phyloP scores from a whole-genome alignment of 495 filamentous ascomycete species.

The Aeminium ludgeri region DNA sequence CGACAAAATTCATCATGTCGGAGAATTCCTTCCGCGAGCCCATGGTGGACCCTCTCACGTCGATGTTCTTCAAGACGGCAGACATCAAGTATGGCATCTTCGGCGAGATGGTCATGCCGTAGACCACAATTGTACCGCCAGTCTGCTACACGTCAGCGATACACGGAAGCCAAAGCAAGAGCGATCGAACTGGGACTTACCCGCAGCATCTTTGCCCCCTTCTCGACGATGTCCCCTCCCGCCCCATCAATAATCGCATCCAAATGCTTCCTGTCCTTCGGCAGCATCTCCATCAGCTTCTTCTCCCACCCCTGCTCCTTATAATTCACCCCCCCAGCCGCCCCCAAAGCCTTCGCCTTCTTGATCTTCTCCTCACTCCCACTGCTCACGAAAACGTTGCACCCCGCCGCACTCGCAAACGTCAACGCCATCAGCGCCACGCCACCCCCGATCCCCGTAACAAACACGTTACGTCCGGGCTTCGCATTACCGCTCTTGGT shows the following conservation, averaged over 20 bases:
- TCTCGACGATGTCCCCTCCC: slow-evolving; percentile 25
- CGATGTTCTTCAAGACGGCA: slow-evolving; percentile 28
- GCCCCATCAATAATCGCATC: slow-evolving; percentile 30
- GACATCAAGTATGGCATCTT: slow-evolving; percentile 26
- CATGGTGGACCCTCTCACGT: slow-evolving; percentile 29
- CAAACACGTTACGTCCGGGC: slow-evolving; percentile 24
- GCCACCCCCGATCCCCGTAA: slow-evolving; percentile 30
- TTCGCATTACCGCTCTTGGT: slow-evolving; percentile 33
- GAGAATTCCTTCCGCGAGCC: slow-evolving; percentile 30
- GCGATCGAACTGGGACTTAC: slow-evolving; percentile 8
- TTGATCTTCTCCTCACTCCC: slow-evolving; percentile 26
- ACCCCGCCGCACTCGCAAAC: slow-evolving; percentile 22
- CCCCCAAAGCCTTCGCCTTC: slow-evolving; percentile 26
- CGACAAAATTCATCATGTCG: slow-evolving; percentile 28
- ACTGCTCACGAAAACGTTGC: slow-evolving; percentile 26
- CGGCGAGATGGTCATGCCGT: slow-evolving; percentile 27
- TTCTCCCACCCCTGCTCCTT: slow-evolving; percentile 30
- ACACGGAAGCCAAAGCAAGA: background rate
- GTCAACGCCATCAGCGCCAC: slow-evolving; percentile 28
- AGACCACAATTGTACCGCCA: slow-evolving; percentile 25
- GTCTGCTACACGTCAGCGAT: slow-evolving; percentile 13
- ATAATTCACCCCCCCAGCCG: slow-evolving; percentile 26
- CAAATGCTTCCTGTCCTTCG: slow-evolving; percentile 18
- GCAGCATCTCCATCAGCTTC: slow-evolving; percentile 21
- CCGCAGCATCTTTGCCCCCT: slow-evolving; percentile 23